A percentile compares a stretch with the other conserved stretches of the same genome.
These are phyloP conservation scores for Geotrichum cucujoidarum DNA, from an alignment of 1,139 yeast genomes.

Conservation along the genomic window DNA sequence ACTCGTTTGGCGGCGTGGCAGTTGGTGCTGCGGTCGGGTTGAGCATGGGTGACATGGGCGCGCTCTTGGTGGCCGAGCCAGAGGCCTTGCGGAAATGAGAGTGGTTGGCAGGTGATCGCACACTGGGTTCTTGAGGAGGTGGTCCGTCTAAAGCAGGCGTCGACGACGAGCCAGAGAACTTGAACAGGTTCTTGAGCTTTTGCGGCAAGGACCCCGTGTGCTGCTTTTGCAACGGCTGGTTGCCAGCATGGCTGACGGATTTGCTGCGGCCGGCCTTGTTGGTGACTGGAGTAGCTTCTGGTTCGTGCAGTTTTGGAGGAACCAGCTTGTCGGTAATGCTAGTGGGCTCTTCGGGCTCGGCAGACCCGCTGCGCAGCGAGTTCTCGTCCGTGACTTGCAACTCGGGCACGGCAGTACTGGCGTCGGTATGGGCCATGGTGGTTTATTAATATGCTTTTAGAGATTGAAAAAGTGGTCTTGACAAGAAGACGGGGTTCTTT, in stretches of 20 bases:
- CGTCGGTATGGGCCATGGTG: background rate
- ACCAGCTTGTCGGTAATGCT: background rate
- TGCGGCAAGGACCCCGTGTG: conserved; percentile 25
- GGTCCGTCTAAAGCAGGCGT: too few relatives aligned
- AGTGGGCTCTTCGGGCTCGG: background rate
- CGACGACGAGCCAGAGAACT: conserved; percentile 25
- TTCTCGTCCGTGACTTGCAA: background rate
- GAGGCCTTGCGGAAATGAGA: conserved; percentile 3
- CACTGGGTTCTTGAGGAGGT: too few relatives aligned
- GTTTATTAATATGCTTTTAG: too few relatives aligned
- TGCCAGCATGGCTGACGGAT: background rate
- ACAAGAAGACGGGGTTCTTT: background rate
- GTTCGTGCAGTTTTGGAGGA: too few relatives aligned
- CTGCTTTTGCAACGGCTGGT: conserved; percentile 4
- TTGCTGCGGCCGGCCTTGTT: background rate
- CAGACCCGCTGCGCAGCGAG: background rate
- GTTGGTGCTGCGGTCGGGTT: background rate
- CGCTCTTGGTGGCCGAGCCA: background rate
- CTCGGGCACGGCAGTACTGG: too few relatives aligned
- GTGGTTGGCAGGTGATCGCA: too few relatives aligned
- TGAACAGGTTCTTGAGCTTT: conserved; percentile 32
- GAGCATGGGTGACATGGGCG: background rate
- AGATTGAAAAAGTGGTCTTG: background rate
- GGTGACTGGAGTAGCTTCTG: background rate
- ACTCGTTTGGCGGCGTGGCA: background rate